Base-by-base conservation (phyloP, 305 asterid genomes). In the Fraxinus floribunda region DNA sequence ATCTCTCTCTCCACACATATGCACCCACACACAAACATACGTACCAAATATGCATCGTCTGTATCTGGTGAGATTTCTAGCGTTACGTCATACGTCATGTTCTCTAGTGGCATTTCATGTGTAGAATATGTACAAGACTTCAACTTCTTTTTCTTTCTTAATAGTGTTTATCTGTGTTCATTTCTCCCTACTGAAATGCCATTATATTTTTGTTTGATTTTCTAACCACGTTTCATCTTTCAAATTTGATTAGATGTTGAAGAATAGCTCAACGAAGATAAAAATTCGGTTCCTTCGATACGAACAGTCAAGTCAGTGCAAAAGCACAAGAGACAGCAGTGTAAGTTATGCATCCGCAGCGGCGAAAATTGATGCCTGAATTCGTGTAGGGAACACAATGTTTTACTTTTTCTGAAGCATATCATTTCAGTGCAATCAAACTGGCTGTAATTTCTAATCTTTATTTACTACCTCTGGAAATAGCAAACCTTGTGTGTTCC, bases 271-370 rank as follows among this genome's bases (percentile, higher is more conserved):
- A 7, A 91, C 89, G 5, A 92, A 91, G 93, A 84, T 93, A 83
- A 96, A 90, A 87, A 91, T 96, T 78, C 88, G 87, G 74, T 96
- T 96, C 75, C 91, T 97, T n/a, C 93, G 93, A 46, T 97, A 97
- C 62, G 99, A 97, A 62, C 99, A 97, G 86, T 97, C 99, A 7
- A 94, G 97, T 88, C 96, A 89, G 89, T 93, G 99, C 97, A 97
- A 86, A 86, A 87, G 91, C 82, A 87, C 77, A 84, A 90, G 96
- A 85, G 98, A 97, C 93, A 97, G 99, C 93, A 97, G 98, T 70
- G 99, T 94, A 18, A 97, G 99, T 79, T 93, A 97, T 79, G 99
- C 98, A 81, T 94, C 98, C 68, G 99, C 98, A 32, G 96, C 93
- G 26, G 99, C 98, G 16, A 91, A 87, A 83, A 87, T 90, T 32